phyloP scores from a whole-genome alignment of 352 stramenopile species.

The Phytophthora pluvialis region DNA sequence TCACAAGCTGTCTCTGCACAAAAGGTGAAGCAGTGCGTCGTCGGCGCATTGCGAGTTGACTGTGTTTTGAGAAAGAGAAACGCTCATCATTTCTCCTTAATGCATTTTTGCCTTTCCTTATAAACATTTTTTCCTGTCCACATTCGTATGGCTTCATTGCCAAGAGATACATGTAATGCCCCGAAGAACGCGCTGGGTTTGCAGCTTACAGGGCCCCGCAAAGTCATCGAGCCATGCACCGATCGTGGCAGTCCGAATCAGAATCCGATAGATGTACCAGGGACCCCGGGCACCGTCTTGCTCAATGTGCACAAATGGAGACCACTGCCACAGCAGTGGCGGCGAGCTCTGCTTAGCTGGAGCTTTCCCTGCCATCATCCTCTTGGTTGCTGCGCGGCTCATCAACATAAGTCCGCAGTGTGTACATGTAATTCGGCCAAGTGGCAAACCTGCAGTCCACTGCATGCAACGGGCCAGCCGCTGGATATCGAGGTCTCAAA shows the following conservation, averaged over 20 bases:
- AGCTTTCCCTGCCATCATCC: slow-evolving; percentile 7
- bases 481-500: slow-evolving; percentile 22
- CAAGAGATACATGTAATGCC: no score
- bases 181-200: no score
- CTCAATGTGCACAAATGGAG: not conserved
- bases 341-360: not conserved
- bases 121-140: slow-evolving; percentile 16
- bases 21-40: slow-evolving; percentile 23
- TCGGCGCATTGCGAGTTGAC: slow-evolving; percentile 19
- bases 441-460: not conserved
- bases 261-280: no score
- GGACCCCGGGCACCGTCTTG: not conserved
- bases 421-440: slow-evolving; percentile 5
- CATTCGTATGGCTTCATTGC: not conserved
- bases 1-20: slow-evolving; percentile 8
- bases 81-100: slow-evolving; percentile 29
- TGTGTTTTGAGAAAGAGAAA: slow-evolving; percentile 22
- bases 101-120: slow-evolving; percentile 45
- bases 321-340: not conserved
- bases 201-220: no score
- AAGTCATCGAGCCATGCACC: no score
- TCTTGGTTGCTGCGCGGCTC: slow-evolving; percentile 1
- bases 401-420: slow-evolving; percentile 3
- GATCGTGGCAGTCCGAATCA: no score
- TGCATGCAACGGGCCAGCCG: no score